These are phyloP conservation scores for Populus nigra DNA, from an alignment of 345 rosid species.

Conservation along the genomic window DNA sequence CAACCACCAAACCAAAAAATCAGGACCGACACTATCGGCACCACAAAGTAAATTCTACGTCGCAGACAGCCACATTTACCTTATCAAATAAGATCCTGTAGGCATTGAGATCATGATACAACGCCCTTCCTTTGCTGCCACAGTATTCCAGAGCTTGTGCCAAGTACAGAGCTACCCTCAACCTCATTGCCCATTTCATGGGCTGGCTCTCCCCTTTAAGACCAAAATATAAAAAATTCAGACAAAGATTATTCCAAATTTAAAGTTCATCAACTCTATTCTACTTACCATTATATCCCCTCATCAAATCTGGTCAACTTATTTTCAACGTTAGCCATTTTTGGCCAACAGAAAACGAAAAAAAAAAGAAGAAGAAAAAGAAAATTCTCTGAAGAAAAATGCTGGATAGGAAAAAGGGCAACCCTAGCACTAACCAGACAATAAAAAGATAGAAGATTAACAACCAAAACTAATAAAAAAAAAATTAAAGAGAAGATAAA, in stretches of 20 bases:
- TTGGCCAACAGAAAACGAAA: background rate
- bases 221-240: background rate
- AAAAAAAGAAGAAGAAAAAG: too few relatives aligned
- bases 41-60: background rate
- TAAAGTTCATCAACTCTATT: background rate
- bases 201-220: conserved; percentile 91
- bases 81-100: conserved; percentile 88
- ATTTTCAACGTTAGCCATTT: background rate
- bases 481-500: background rate
- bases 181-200: conserved; percentile 97
- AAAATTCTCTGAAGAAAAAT: background rate
- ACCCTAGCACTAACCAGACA: background rate
- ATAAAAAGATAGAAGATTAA: background rate
- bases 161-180: conserved; percentile 85
- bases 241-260: background rate
- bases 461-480: background rate
- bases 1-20: conserved; percentile 5
- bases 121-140: conserved; percentile 78
- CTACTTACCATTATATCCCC: background rate
- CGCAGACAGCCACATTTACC: conserved; percentile 31
- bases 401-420: background rate
- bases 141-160: conserved; percentile 91
- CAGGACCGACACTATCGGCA: background rate
- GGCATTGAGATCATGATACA: conserved; percentile 96
- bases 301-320: background rate